Base-by-base conservation (phyloP, 495 filamentous ascomycete species). In the Cercophora samala region DNA sequence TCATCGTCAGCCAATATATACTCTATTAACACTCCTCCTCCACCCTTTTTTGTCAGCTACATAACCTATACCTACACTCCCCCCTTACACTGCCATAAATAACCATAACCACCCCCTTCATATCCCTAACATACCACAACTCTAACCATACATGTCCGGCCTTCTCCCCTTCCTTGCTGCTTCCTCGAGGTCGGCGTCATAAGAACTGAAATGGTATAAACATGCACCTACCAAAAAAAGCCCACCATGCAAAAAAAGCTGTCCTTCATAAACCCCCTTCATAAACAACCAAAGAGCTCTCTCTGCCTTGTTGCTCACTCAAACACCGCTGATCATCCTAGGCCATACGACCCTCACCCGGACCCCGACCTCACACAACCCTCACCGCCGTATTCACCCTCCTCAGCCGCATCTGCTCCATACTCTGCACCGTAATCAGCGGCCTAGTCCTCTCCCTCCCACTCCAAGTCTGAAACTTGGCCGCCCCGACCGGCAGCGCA, bases 401-500 rank as follows among this genome's bases (percentile, higher is more conserved):
- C 21, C 37, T 46, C 37, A 46, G 2, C 37, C 53, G 15, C 53
- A 46, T 46, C 37, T 18, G 15, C 53, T 60, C 58, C 24, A 24
- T 29, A 5, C 64, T 54, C 8, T 64, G 32, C 53, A 54, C 19
- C 15, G 46, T 19, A 22, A 67, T 37, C 22, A 62, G 19, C 3
- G 68, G 65, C 29, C 52, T 46, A 19, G 46, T 64, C 21, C 51
- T 69, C 42, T 26, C 55, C 51, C 60, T 58, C 51, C 56, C 64
- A 46, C 56, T 54, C 66, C 66, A 66, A 13, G 64, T 67, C 21
- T 67, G 53, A 53, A 59, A 67, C 59, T 62, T 64, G 15, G 66
- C 21, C 2, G 37, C 25, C 3, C 22, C 26, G 13, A n/a, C 29
- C 5, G 64, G 55, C 32, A n/a, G 25, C 55, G 22, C 53, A 18